Conservation (phyloP, 768 basidiomycete genomes). For the Chiua virens region DNA sequence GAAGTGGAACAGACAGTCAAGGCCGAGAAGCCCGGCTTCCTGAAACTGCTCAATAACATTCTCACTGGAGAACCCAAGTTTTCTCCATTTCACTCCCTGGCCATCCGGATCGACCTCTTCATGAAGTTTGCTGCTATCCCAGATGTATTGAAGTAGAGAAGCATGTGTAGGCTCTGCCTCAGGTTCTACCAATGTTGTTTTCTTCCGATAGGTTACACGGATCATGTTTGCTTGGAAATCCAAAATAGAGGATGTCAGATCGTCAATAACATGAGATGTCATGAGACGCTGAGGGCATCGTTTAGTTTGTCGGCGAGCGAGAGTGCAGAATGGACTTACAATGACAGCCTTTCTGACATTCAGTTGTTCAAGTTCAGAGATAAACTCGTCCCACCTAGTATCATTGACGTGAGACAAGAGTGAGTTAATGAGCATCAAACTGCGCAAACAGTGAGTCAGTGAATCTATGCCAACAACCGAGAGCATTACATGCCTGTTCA, state of each 20-base stretch:
- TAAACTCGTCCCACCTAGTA: constrained; percentile 75
- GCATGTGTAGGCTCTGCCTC: constrained; percentile 59
- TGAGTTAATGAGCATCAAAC: constrained; percentile 90
- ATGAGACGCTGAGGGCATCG: constrained; percentile 61
- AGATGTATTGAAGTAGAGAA: constrained; percentile 62
- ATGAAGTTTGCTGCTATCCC: constrained; percentile 58
- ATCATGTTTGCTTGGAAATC: constrained; percentile 88
- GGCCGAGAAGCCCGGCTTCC: constrained; percentile 75
- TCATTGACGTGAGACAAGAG: constrained; percentile 79
- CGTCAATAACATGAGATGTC: constrained; percentile 78
- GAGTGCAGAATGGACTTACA: constrained; percentile 44
- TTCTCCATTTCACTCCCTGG: constrained; percentile 64
- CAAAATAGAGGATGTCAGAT: constrained; percentile 78
- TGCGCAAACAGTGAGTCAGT: constrained; percentile 29
- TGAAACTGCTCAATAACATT: constrained; percentile 74
- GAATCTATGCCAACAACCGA: not conserved
- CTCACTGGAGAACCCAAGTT: constrained; percentile 77
- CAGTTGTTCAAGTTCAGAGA: constrained; percentile 67
- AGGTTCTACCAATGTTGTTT: constrained; percentile 74
- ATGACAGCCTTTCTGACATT: constrained; percentile 82
- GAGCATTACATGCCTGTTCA: constrained; percentile 59
- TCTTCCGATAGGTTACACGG: constrained; percentile 76
- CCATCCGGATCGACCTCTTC: constrained; percentile 53
- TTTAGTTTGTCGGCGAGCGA: constrained; percentile 9
- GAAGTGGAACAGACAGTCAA: constrained; percentile 80